Evolutionary conservation across 2,329 filamentous ascomycete genomes (phyloP), one percentile per base, ranked within the genome.

Genomic region (Fonsecaea monophora): DNA sequence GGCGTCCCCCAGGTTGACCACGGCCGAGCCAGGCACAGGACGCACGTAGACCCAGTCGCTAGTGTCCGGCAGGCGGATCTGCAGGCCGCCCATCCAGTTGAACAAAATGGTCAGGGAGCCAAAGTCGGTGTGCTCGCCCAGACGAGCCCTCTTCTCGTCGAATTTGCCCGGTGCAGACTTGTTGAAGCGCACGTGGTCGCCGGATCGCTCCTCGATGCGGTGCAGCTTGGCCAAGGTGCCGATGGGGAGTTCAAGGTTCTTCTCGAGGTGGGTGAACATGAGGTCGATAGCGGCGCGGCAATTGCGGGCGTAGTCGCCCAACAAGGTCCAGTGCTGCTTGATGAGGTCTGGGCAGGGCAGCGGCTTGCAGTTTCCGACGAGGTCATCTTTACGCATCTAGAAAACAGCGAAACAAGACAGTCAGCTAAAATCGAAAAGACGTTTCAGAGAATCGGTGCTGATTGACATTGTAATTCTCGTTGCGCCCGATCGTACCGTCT

Each of bases 81-180:
- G 59, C 45, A 61, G 45, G 12, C 59, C 59, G 15, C 59, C 48
- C 34, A 61, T 21, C 59, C 59, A 61, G 45, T 61, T 61, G 67
- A 82, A 79, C 12, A 84, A 75, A 1, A 84, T 74, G 0, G 82
- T 84, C 10, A 83, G 74, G 60, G 82, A 80, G 2, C 81, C 81
- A 60, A 78, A 81, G 72, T 84, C 82, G 3, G 77, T 78, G 62
- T 78, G 77, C 0, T 75, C 64, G 7, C 65, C 58, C 34, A 74
- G 42, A 21, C 15, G 21, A 32, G 59, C 59, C 34, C 40, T 61
- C 34, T 60, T n/a, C 32, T 53, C 59, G 34, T 38, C 45, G 48
- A 61, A 61, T 13, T 61, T 61, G 10, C 59, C 59, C 3, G 59
- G 45, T 4, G 45, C 35, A 2, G 42, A 38, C 45, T 53, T 61